Base-by-base conservation (phyloP, 2,329 filamentous ascomycete genomes). In the Botrytis galanthina region DNA sequence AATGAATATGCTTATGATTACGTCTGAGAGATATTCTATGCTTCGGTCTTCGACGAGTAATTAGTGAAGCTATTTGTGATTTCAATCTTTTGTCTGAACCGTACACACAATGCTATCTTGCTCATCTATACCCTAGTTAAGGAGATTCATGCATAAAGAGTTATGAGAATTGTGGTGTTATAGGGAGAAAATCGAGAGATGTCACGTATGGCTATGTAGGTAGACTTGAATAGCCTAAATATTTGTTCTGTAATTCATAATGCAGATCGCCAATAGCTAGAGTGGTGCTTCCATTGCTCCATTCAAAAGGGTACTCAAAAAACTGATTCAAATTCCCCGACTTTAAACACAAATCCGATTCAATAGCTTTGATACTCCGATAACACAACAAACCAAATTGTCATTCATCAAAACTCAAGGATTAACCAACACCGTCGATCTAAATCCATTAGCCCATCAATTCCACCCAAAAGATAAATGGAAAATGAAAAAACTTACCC, bases 401-500 rank as follows among this genome's bases (percentile, higher is more conserved):
- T n/a, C 32, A 16, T 54, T 67, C 20, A n/a, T 26, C 2, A 20
- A 20, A 29, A 9, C n/a, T 68, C 26, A 68, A 62, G 54, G 68
- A 37, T 44, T 60, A 26, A 68, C 70, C 39, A 72, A 59, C 7
- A 72, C 48, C 18, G 62, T 72, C 18, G 70, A 72, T 29, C 62
- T 72, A 44, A 35, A 29, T 32, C 29, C 29, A 46, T 72, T 46
- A 72, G 60, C 29, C 9, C 12, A 37, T 9, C 51, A 22, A 35
- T 42, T 8, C 10, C 37, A n/a, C 22, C 26, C 42, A 18, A 18
- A 18, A 18, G 14, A 57, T 7, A 57, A 57, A 18, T 29, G 1
- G 2, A 18, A 7, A 39, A 10, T 2, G 37, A 32, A 39, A 69
- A 70, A 63, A 78, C 78, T 76, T 73, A 80, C 79, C 73, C 77